Evolutionary conservation across 257 asterid species (phyloP), one percentile per base, ranked within the genome.

Genomic region (Nicotiana noctiflora): DNA sequence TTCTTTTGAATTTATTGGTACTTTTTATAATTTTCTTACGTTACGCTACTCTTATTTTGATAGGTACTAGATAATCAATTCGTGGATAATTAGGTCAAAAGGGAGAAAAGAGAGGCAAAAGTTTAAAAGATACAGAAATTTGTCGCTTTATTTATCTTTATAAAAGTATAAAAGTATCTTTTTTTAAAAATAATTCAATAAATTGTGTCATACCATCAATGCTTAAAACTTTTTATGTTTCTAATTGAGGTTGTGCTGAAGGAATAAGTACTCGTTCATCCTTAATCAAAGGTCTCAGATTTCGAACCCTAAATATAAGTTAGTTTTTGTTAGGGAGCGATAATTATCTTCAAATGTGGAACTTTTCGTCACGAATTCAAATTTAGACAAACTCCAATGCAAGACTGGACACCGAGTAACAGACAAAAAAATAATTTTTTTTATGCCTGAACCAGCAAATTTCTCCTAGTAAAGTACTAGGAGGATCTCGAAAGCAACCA

Each of bases 161-260:
- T 8, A 49, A 74, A 74, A 74, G 78, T 23, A 37, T 8, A 49
- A 74, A 74, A 74, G 79, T 74, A 14, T 2, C 57, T 55, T 74
- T 72, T 70, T 15, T 37, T 15, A 25, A 44, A 74, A 74, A 74
- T 74, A 74, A 74, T 74, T 49, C 61, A 49, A 25, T 46, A 23
- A 23, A 56, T 4, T 49, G 79, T 25, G 44, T 49, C 61, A 74
- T 74, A 49, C 17, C 12, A 74, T 49, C 44, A 46, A 8, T 21
- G 8, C 1, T 9, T 72, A 44, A 72, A 72, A 37, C 13, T 11
- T 44, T 44, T 40, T 40, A 40, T 40, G 46, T 3, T 8, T 40
- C 46, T 3, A 8, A 8, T 0, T 7, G 7, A 40, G 2, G 3
- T 40, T 40, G 11, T 0, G 11, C 0, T 2, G 3, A 0, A 1